Percentiles rank a stretch among this genome's conserved stretches.
Conservation (phyloP, 345 rosid genomes). For the Kernera saxatilis region DNA sequence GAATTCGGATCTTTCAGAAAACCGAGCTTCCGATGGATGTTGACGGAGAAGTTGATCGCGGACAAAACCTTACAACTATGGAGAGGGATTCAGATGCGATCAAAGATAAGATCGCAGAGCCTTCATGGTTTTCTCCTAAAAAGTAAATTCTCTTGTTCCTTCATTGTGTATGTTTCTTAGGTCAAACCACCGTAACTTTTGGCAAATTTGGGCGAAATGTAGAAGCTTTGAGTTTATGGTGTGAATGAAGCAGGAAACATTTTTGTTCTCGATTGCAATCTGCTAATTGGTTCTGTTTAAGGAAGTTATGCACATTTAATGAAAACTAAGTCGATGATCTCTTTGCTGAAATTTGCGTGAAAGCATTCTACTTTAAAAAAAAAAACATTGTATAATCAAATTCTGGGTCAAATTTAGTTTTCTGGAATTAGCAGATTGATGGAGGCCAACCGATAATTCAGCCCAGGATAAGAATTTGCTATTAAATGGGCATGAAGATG, state of each 20-base stretch:
- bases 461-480: neutral
- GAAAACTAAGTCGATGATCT: neutral
- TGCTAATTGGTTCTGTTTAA: neutral
- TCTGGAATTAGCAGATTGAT: neutral
- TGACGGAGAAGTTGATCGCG: slow-evolving; percentile 28
- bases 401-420: neutral
- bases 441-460: neutral
- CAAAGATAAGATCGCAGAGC: slow-evolving; percentile 34
- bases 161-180: neutral
- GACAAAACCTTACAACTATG: slow-evolving; percentile 18
- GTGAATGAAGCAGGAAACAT: neutral
- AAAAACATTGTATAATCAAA: neutral
- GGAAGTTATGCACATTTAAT: neutral
- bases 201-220: neutral
- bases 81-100: slow-evolving; percentile 34
- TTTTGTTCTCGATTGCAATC: neutral
- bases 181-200: neutral
- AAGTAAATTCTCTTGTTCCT: slow-evolving; percentile 33
- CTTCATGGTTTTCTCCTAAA: slow-evolving; percentile 82
- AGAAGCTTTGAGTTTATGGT: slow-evolving; percentile 3
- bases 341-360: neutral
- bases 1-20: neutral
- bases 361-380: neutral
- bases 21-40: slow-evolving; percentile 15
- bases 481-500: neutral